Evolutionary conservation across 352 stramenopile genomes (phyloP).

Genomic region (Phytophthora lateralis): DNA sequence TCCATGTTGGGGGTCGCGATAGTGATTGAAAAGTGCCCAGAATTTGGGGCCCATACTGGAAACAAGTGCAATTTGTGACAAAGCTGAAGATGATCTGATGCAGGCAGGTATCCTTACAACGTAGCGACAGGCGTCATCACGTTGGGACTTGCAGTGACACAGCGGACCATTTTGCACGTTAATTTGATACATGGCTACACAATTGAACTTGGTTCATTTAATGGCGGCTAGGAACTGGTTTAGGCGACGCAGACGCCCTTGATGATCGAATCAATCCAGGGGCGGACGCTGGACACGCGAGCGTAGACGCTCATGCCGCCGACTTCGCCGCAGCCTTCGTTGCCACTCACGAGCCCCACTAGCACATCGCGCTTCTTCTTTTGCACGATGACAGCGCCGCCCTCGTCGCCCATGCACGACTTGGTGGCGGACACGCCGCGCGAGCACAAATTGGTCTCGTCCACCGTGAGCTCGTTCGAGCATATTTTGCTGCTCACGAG

Average conservation of each 20-base stretch:
- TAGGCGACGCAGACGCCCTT: conserved; percentile 33
- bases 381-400: conserved; percentile 49
- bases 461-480: conserved; percentile 30
- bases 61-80: conserved; percentile 6
- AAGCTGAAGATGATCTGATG: conserved; percentile 1
- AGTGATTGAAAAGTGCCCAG: conserved; percentile 19
- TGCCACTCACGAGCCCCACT: conserved; percentile 62
- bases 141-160: conserved; percentile 5
- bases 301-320: conserved; percentile 62
- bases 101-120: conserved; percentile 20
- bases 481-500: conserved; percentile 49
- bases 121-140: conserved; percentile 15
- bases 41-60: conserved; percentile 3
- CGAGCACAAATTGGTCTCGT: conserved; percentile 59
- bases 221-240: conserved; percentile 4
- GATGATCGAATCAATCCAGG: conserved; percentile 53
- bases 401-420: conserved; percentile 68
- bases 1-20: conserved; percentile 15
- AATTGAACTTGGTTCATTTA: conserved; percentile 23
- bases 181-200: too few species aligned
- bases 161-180: conserved; percentile 5
- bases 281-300: conserved; percentile 47
- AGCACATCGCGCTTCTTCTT: conserved; percentile 37
- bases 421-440: conserved; percentile 43
- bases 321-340: conserved; percentile 45